These are phyloP conservation scores for Verruconis gallopava DNA, from an alignment of 2,329 filamentous ascomycete species.

Conservation along the genomic window DNA sequence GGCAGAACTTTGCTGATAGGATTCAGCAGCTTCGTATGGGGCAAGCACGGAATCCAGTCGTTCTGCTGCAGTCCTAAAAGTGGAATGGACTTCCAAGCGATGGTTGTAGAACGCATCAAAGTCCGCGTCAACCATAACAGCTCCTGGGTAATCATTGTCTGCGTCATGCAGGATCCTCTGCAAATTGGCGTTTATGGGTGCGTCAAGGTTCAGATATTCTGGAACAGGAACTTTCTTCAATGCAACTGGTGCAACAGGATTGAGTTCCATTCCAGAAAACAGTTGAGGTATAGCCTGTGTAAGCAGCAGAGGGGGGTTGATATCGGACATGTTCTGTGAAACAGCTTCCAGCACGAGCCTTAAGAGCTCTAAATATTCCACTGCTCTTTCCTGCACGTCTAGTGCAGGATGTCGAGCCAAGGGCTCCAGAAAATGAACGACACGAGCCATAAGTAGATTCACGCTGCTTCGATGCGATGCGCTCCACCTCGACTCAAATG, in stretches of 20 bases:
- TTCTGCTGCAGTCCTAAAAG: not conserved
- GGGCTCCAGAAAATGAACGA: conserved; percentile 70
- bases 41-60: not conserved
- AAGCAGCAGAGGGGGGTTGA: conserved; percentile 66
- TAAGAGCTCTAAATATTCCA: conserved; percentile 83
- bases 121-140: conserved; percentile 23
- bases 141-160: conserved; percentile 25
- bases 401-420: conserved; percentile 71
- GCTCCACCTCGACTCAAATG: conserved; percentile 56
- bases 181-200: conserved; percentile 67
- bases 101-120: conserved; percentile 27
- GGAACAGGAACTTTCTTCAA: conserved; percentile 79
- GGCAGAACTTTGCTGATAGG: conserved; percentile 20
- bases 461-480: conserved; percentile 59
- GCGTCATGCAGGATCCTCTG: conserved; percentile 47
- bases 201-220: conserved; percentile 61
- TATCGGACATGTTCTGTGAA: conserved; percentile 56
- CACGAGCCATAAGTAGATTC: conserved; percentile 64
- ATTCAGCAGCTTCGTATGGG: not conserved
- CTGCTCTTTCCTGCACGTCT: conserved; percentile 88
- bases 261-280: conserved; percentile 76
- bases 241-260: conserved; percentile 73
- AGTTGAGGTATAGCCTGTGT: conserved; percentile 83
- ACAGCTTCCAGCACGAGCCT: conserved; percentile 75
- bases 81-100: not conserved